phyloP scores from a whole-genome alignment of 2,329 filamentous ascomycete species.

The Chrysoporthe deuterocubensis region DNA sequence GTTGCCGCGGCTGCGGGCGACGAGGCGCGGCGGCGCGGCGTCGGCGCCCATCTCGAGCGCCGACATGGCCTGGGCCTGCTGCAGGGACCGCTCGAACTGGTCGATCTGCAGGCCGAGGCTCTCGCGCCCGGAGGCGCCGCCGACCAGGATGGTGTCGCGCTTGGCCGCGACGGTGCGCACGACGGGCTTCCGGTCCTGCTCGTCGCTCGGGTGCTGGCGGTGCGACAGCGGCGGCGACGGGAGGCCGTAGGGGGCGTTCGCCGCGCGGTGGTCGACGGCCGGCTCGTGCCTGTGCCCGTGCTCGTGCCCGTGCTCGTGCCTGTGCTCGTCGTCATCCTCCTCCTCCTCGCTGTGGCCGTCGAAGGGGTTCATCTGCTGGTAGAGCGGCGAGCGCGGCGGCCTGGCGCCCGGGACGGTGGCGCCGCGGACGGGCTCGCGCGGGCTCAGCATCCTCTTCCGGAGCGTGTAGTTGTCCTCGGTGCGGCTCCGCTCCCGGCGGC shows the following conservation, averaged over 20 bases:
- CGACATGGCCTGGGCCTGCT: slow-evolving; percentile 35
- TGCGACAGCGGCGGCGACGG: slow-evolving; percentile 45
- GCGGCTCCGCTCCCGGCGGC: slow-evolving; percentile 9
- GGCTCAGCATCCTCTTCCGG: background rate
- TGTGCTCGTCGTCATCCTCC: background rate
- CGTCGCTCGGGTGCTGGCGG: slow-evolving; percentile 37
- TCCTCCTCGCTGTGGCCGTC: slow-evolving; percentile 9
- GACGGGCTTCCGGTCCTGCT: slow-evolving; percentile 43
- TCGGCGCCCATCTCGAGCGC: slow-evolving; percentile 21
- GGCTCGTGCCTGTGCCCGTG: background rate
- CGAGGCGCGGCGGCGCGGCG: background rate
- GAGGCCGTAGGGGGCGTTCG: slow-evolving; percentile 25
- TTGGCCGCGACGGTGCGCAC: slow-evolving; percentile 54
- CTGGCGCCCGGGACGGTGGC: slow-evolving; percentile 17
- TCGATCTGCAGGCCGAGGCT: slow-evolving; percentile 57
- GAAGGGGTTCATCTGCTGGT: slow-evolving; percentile 21
- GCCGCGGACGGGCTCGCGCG: slow-evolving; percentile 18
- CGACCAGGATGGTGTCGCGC: slow-evolving; percentile 55
- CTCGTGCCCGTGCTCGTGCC: background rate
- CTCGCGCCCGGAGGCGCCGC: slow-evolving; percentile 47
- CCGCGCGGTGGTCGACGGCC: slow-evolving; percentile 10
- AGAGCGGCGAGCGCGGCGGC: slow-evolving; percentile 23
- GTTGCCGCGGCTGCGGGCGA: slow-evolving; percentile 22
- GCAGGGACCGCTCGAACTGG: slow-evolving; percentile 40
- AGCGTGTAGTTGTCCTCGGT: slow-evolving; percentile 12